Evolutionary conservation across 225 moss, liverwort and hornwort genomes (phyloP), one percentile per base, ranked within the genome.

Genomic region (Polytrichum formosum): DNA sequence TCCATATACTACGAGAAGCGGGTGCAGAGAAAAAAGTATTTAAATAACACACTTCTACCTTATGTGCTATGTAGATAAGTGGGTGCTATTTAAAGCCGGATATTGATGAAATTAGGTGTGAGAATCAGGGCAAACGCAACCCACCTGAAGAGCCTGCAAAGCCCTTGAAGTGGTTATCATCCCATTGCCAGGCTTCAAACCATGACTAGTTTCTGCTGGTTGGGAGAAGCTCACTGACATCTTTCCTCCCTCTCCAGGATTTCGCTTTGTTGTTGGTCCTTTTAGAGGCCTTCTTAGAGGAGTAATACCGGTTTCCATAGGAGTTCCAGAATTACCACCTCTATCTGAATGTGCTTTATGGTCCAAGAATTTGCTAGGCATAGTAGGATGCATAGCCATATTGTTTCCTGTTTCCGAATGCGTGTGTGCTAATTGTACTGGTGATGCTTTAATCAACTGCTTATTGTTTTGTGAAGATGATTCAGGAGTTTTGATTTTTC

Each of bases 61-160:
- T 46, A 10, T 46, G 46, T 46, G 16, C 16, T 16, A 46, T 16
- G 13, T 46, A 13, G 13, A 13, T 67, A 53, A 35, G n/a, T 10
- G 28, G 22, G 61, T 53, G 20, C 20, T 54, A 35, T 35, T 9
- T 35, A 35, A 35, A 35, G 35, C 2, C 9, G 35, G 9, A 35
- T 9, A 35, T 9, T 35, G 35, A 35, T 8, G 35, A 9, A 35
- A 35, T 35, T 35, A 9, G 2, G 9, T 35, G 35, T 35, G 35
- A 22, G 53, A 9, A 35, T 35, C 2, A 26, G 25, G 59, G 54
- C 25, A 22, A 31, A 20, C 4, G 5, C 61, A 76, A 4, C 46
- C 46, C 21, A 58, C 87, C 87, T 84, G 81, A 31, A 88, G 75
- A 54, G 79, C 77, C 68, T 79, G 84, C 77, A 82, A 74, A 60